Evolutionary conservation across 768 basidiomycete species (phyloP).

Genomic region (Trametes meyenii): DNA sequence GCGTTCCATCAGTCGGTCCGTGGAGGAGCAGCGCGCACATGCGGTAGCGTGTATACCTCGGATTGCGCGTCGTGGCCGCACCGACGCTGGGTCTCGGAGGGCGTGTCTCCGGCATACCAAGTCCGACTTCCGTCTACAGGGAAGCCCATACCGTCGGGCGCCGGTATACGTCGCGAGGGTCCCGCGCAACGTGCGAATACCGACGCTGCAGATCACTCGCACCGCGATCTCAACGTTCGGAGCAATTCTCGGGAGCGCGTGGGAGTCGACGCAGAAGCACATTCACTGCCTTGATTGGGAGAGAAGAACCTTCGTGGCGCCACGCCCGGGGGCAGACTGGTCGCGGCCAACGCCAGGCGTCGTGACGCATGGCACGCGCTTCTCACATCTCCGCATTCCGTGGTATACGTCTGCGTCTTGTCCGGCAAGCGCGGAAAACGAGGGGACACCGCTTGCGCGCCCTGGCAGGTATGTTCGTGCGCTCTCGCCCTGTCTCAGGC

Average conservation of each 20-base stretch:
- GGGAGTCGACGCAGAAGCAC: not conserved
- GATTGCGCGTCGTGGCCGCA: not conserved
- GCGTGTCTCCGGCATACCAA: not conserved
- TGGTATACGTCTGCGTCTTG: not conserved
- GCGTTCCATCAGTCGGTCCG: not conserved
- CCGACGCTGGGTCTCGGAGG: not conserved
- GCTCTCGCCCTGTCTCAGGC: not conserved
- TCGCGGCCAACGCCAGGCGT: not conserved
- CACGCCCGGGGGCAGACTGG: not conserved
- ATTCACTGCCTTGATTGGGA: not conserved
- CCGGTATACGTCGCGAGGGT: not conserved
- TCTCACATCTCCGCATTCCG: conserved; percentile 9
- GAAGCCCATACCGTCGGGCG: conserved; percentile 1
- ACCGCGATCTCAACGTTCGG: not conserved
- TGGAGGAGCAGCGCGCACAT: not conserved
- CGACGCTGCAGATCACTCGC: not conserved
- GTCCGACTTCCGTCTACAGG: not conserved
- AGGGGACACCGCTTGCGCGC: too few species aligned
- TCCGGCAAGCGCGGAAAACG: not conserved
- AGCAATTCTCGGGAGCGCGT: not conserved
- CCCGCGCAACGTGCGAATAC: conserved; percentile 2
- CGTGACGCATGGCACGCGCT: conserved; percentile 1
- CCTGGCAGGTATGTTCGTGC: not conserved
- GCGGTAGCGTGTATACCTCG: conserved; percentile 3
- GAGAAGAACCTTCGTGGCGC: conserved; percentile 11